These are phyloP conservation scores for Nannizzia gypsea DNA, from an alignment of 2,329 filamentous ascomycete genomes.

Conservation along the genomic window DNA sequence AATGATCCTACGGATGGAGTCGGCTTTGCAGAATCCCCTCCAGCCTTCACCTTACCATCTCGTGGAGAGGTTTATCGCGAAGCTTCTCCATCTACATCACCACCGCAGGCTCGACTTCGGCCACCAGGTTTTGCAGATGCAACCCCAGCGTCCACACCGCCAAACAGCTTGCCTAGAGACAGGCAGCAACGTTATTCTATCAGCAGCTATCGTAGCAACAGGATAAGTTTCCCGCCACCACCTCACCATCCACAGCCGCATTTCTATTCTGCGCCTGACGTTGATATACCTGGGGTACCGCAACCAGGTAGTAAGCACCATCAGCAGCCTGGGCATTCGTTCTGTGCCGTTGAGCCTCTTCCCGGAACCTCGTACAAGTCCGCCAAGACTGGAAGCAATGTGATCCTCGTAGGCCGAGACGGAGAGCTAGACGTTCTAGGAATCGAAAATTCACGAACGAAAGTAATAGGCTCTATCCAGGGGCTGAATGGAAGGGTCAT, in stretches of 20 bases:
- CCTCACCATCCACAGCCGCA: slow-evolving; percentile 65
- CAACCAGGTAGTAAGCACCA: slow-evolving; percentile 13
- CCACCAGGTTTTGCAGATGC: slow-evolving; percentile 34
- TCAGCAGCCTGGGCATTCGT: slow-evolving; percentile 48
- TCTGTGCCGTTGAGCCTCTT: slow-evolving; percentile 69
- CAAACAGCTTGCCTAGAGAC: slow-evolving; percentile 28
- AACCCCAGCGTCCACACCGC: slow-evolving; percentile 25
- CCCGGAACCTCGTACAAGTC: slow-evolving; percentile 35
- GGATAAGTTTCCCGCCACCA: slow-evolving; percentile 39
- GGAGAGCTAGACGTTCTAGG: slow-evolving; percentile 66
- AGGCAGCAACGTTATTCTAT: slow-evolving; percentile 30
- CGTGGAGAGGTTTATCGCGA: slow-evolving; percentile 31
- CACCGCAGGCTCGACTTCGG: slow-evolving; percentile 28
- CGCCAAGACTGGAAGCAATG: slow-evolving; percentile 41
- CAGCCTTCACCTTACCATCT: slow-evolving; percentile 27
- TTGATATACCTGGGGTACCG: slow-evolving; percentile 45
- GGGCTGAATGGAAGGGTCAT: slow-evolving; percentile 69
- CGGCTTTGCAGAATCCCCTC: slow-evolving; percentile 28
- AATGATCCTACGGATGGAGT: slow-evolving; percentile 26
- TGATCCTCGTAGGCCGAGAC: slow-evolving; percentile 68
- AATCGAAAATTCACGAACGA: slow-evolving; percentile 59
- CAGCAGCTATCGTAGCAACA: slow-evolving; percentile 21
- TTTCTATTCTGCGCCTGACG: slow-evolving; percentile 63
- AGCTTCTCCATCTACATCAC: slow-evolving; percentile 33
- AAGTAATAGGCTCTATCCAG: slow-evolving; percentile 57